phyloP scores from a whole-genome alignment of 2,329 filamentous ascomycete species.

The Canariomyces notabilis region DNA sequence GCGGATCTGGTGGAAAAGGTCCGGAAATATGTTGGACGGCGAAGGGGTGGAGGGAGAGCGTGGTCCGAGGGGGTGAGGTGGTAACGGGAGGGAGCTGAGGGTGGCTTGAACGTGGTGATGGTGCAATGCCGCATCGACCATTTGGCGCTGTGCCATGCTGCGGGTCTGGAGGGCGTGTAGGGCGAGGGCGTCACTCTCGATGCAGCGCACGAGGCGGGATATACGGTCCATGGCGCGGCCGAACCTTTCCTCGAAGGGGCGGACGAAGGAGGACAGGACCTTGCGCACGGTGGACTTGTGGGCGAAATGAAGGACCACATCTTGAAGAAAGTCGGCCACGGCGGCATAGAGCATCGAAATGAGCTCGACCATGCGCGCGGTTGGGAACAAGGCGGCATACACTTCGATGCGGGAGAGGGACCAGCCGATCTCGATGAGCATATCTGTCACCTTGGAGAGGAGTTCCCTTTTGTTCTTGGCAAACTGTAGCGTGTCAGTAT shows the following conservation, averaged over 20 bases:
- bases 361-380: slow-evolving; percentile 26
- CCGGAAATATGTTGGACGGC: slow-evolving; percentile 7
- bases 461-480: slow-evolving; percentile 25
- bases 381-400: slow-evolving; percentile 23
- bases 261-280: slow-evolving; percentile 8
- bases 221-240: slow-evolving; percentile 18
- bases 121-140: slow-evolving; percentile 7
- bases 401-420: slow-evolving; percentile 24
- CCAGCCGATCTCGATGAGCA: slow-evolving; percentile 26
- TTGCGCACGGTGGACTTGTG: slow-evolving; percentile 10
- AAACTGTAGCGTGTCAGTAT: slow-evolving; percentile 17
- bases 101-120: slow-evolving; percentile 9
- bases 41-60: not conserved
- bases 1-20: slow-evolving; percentile 20
- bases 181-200: slow-evolving; percentile 16
- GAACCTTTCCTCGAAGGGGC: slow-evolving; percentile 16
- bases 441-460: slow-evolving; percentile 24
- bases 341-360: slow-evolving; percentile 25
- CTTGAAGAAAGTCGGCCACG: slow-evolving; percentile 25
- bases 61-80: not conserved
- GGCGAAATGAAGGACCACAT: slow-evolving; percentile 17
- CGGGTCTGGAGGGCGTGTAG: slow-evolving; percentile 12
- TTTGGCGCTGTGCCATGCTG: slow-evolving; percentile 13
- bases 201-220: slow-evolving; percentile 12
- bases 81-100: not conserved